Evolutionary conservation across 1,284 basidiomycete species (phyloP), one percentile per base, ranked within the genome.

Genomic region (Heterobasidion parviporum): DNA sequence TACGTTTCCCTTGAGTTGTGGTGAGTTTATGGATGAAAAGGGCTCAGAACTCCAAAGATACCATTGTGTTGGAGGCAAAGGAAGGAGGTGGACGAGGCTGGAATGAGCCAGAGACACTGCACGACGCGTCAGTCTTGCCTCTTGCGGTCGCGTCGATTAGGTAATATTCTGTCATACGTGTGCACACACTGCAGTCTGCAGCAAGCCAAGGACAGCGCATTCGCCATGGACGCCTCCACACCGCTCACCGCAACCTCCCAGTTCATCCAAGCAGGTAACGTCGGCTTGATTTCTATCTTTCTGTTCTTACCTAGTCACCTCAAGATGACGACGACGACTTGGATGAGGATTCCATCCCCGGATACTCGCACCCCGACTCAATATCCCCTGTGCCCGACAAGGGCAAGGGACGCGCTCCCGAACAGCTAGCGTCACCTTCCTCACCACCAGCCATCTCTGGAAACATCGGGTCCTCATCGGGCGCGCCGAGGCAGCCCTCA

Each of bases 321-420:
- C 16, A 57, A 74, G 81, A 85, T 65, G 87, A 90, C 56, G 89
- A 91, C 53, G 86, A 88, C 57, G 89, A 91, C 68, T 68, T 88
- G 52, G 84, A 91, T 69, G 89, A 92, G 63, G 85, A 85, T 50
- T 74, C 80, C 68, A 88, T 92, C 53, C 89, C 89, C 15, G 81
- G 83, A 10, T 92, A 88, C 74, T 50, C 54, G 18, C 49, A 16
- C 20, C 77, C 85, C 6, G 81, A 82, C 64, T 85, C 87, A 43
- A 72, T 72, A 26, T 55, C 66, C n/a, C 55, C 63, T 16, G 63
- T 63, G 9, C 59, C 64, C 33, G 79, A 81, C 68, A 90, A 90
- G 67, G 87, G 87, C 16, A 91, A 91, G 65, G 75, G 69, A 43
- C 81, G 85, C 43, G 84, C 80, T 51, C 73, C 75, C 41, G 84